These are phyloP conservation scores for Lumnitzera racemosa DNA, from an alignment of 345 rosid genomes.

Conservation along the genomic window DNA sequence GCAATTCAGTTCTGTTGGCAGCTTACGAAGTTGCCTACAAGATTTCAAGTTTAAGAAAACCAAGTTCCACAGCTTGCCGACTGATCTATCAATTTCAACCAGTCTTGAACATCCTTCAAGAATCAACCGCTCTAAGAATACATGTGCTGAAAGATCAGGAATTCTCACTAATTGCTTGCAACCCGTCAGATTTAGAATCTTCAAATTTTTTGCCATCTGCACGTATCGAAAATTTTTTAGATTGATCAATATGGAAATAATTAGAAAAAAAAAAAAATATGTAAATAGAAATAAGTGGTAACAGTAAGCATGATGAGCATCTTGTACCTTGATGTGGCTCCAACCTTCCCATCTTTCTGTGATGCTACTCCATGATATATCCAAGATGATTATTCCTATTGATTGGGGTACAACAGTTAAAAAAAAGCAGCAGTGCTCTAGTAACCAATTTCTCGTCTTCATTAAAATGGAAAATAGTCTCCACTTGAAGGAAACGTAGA, in stretches of 20 bases:
- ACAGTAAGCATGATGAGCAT: no score
- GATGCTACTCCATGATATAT: neutral
- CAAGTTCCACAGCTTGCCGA: neutral
- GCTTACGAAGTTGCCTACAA: neutral
- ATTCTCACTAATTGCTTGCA: neutral
- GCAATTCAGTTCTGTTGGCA: constrained; percentile 1
- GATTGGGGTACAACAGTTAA: neutral
- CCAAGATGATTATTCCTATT: neutral
- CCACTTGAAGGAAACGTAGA: neutral
- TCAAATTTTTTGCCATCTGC: constrained; percentile 2
- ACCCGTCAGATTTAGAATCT: constrained; percentile 1
- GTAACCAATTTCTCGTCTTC: no score
- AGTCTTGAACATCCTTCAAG: neutral
- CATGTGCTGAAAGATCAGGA: neutral
- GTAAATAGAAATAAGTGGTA: neutral
- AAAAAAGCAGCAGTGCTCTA: no score
- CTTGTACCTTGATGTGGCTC: constrained; percentile 2
- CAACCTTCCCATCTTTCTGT: neutral
- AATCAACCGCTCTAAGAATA: constrained; percentile 6
- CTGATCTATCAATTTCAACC: neutral
- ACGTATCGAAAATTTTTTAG: neutral
- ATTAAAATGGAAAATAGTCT: no score
- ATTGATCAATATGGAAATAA: neutral
- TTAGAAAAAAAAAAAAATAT: neutral
- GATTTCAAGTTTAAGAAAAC: neutral